Percentiles rank a stretch among this genome's conserved stretches.
These are phyloP conservation scores for Calonectria pseudoturangicola DNA, from an alignment of 2,329 filamentous ascomycete genomes.

Conservation along the genomic window DNA sequence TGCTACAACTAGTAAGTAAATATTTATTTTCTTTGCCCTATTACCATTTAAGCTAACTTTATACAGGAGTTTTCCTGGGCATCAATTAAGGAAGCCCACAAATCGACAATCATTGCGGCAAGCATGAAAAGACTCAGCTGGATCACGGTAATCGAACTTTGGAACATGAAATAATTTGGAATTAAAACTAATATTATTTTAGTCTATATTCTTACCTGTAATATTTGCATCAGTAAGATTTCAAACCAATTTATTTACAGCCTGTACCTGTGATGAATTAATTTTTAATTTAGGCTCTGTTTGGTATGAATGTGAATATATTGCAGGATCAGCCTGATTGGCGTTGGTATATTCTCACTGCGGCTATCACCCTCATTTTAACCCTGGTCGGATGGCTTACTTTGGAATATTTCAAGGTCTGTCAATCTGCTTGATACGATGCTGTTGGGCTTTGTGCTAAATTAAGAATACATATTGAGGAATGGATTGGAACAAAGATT, in stretches of 20 bases:
- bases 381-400: background rate
- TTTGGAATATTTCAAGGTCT: background rate
- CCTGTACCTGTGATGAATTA: background rate
- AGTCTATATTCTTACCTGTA: background rate
- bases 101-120: background rate
- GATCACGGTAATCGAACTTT: background rate
- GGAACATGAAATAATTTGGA: background rate
- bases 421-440: background rate
- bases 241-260: background rate
- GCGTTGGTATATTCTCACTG: background rate
- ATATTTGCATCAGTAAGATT: background rate
- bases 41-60: background rate
- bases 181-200: background rate
- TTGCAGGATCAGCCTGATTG: background rate
- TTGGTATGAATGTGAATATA: background rate
- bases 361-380: background rate
- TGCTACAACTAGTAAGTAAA: background rate
- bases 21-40: background rate
- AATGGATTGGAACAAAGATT: background rate
- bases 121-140: conserved; percentile 2
- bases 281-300: background rate
- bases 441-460: background rate
- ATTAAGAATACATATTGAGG: background rate
- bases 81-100: background rate
- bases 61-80: background rate